Conservation (phyloP, 129 eudicot species). For the Escallonia herrerae region DNA sequence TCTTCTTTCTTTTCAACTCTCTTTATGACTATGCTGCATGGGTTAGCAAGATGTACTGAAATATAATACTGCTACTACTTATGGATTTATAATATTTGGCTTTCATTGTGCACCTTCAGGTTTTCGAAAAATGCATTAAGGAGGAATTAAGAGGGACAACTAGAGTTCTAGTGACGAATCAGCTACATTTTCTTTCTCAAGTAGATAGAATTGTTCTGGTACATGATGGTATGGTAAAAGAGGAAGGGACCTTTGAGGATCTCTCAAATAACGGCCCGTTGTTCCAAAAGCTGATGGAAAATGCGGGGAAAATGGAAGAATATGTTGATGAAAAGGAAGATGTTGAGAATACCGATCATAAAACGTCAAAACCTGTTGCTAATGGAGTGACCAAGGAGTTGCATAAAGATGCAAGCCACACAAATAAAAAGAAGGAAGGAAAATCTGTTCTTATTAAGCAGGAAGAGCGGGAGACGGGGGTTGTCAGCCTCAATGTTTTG, state of each 20-base stretch:
- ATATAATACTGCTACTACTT: not conserved
- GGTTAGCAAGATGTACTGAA: not conserved
- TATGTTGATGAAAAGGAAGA: conserved; percentile 51
- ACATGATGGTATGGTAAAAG: conserved; percentile 83
- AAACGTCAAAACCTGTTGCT: conserved; percentile 32
- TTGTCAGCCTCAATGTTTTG: conserved; percentile 72
- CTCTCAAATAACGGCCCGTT: conserved; percentile 60
- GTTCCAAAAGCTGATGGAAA: conserved; percentile 89
- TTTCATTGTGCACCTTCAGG: conserved; percentile 35
- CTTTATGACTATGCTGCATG: too few species aligned
- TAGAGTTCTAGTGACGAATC: conserved; percentile 89
- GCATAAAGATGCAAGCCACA: conserved; percentile 32
- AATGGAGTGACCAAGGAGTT: conserved; percentile 38
- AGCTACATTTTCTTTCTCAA: conserved; percentile 92
- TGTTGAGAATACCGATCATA: conserved; percentile 20
- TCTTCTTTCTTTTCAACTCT: too few species aligned
- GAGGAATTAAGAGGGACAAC: conserved; percentile 79
- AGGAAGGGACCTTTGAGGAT: conserved; percentile 89
- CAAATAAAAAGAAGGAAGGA: conserved; percentile 40
- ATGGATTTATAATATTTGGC: not conserved
- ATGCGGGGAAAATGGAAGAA: conserved; percentile 97
- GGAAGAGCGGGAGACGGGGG: conserved; percentile 93
- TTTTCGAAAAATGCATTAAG: conserved; percentile 78
- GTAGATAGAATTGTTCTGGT: conserved; percentile 82
- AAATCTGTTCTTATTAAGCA: conserved; percentile 84